These are phyloP conservation scores for Fomitopsis pinicola DNA, from an alignment of 1,284 basidiomycete genomes.

Conservation along the genomic window DNA sequence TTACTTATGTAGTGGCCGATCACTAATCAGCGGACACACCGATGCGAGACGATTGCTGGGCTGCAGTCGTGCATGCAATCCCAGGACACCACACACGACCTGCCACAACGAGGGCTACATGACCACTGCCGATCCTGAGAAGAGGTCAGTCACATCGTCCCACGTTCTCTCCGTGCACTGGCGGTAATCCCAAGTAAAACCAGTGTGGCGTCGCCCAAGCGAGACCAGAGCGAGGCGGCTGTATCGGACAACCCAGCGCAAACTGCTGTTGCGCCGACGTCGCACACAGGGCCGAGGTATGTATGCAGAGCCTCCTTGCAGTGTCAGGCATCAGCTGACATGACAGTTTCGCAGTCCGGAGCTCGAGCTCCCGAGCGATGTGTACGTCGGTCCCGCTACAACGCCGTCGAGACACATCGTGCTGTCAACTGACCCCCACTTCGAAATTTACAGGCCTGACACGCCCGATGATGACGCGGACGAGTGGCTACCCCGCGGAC, in stretches of 20 bases:
- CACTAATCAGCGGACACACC: too few species aligned
- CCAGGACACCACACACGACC: too few species aligned
- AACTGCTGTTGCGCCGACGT: background rate
- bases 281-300: background rate
- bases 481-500: background rate
- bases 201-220: too few species aligned
- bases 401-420: background rate
- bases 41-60: too few species aligned
- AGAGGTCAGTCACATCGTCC: too few species aligned
- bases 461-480: background rate
- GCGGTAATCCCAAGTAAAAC: too few species aligned
- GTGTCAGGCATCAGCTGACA: background rate
- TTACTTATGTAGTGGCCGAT: too few species aligned
- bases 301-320: background rate
- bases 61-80: too few species aligned
- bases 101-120: too few species aligned
- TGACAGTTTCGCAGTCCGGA: background rate
- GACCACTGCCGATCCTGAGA: too few species aligned
- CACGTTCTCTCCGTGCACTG: too few species aligned
- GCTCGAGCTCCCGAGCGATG: background rate
- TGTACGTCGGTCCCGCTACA: background rate
- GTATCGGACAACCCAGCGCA: background rate
- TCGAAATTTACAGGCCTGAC: background rate
- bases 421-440: background rate
- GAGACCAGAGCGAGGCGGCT: background rate